These are phyloP conservation scores for Globisporangium barbulae DNA, from an alignment of 352 stramenopile genomes.

Conservation along the genomic window DNA sequence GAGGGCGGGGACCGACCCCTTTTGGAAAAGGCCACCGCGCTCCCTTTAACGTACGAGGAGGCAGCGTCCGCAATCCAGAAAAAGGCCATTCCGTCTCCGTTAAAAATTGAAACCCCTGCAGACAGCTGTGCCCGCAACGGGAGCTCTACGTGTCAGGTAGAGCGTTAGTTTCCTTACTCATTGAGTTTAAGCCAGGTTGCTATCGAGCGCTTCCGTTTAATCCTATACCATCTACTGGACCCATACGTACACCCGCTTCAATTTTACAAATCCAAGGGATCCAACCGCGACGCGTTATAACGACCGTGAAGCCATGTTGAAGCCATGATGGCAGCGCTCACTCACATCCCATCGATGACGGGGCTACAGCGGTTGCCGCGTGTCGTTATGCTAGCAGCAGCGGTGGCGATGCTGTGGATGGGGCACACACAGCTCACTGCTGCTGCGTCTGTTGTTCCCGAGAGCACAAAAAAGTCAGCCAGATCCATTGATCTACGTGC, in stretches of 20 bases:
- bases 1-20: conserved; percentile 47
- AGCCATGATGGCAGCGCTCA: background rate
- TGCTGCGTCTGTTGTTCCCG: background rate
- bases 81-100: conserved; percentile 76
- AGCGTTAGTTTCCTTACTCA: conserved; percentile 91
- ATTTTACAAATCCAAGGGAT: conserved; percentile 2
- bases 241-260: background rate
- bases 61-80: conserved; percentile 14
- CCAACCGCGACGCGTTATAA: background rate
- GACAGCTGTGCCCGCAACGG: conserved; percentile 42
- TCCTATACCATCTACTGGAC: background rate
- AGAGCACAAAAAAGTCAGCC: background rate
- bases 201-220: rapidly evolving
- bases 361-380: background rate
- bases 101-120: conserved; percentile 61
- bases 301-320: background rate
- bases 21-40: conserved; percentile 24
- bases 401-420: background rate
- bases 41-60: conserved; percentile 40
- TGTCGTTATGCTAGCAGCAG: background rate
- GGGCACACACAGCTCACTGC: background rate
- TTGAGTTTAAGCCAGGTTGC: conserved; percentile 85
- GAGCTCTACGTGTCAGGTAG: conserved; percentile 85
- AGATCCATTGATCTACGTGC: background rate
- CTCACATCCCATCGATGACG: background rate